Percentiles rank a stretch among this genome's conserved stretches.
These are phyloP conservation scores for Pholiota conissans DNA, from an alignment of 768 basidiomycete species.

Conservation along the genomic window DNA sequence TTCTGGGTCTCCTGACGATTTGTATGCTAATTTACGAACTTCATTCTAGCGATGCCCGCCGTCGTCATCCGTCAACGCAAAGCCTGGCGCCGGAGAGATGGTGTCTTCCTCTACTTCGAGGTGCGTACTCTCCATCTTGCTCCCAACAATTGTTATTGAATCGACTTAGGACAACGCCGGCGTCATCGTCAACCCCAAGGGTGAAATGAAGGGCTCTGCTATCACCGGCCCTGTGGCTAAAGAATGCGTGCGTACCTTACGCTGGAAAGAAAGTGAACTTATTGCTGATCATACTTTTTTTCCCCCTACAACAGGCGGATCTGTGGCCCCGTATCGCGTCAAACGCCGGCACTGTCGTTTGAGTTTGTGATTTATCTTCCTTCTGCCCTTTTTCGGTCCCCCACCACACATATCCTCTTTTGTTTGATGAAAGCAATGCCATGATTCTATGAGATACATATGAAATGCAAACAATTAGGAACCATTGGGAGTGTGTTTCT, in stretches of 20 bases:
- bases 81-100: conserved; percentile 96
- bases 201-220: conserved; percentile 99
- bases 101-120: conserved; percentile 99
- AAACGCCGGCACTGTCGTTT: conserved; percentile 98
- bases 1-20: background rate
- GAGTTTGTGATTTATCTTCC: conserved; percentile 29
- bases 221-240: conserved; percentile 98
- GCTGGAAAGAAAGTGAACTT: too few species aligned
- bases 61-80: conserved; percentile 98
- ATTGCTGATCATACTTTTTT: conserved; percentile 1
- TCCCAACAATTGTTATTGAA: background rate
- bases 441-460: conserved; percentile 13
- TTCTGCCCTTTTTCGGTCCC: conserved; percentile 14
- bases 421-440: conserved; percentile 15
- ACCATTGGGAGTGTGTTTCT: too few species aligned
- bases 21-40: conserved; percentile 11
- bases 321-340: conserved; percentile 99
- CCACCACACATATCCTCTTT: background rate
- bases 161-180: conserved; percentile 83
- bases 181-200: conserved; percentile 98
- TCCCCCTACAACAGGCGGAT: conserved; percentile 79
- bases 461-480: conserved; percentile 1
- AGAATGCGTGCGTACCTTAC: conserved; percentile 80
- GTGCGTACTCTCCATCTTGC: conserved; percentile 33
- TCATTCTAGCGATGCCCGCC: conserved; percentile 85